Percentiles rank a stretch among this genome's conserved stretches.
phyloP scores from a whole-genome alignment of 192 early-diverging fungal species.

The Backusella australiensis region DNA sequence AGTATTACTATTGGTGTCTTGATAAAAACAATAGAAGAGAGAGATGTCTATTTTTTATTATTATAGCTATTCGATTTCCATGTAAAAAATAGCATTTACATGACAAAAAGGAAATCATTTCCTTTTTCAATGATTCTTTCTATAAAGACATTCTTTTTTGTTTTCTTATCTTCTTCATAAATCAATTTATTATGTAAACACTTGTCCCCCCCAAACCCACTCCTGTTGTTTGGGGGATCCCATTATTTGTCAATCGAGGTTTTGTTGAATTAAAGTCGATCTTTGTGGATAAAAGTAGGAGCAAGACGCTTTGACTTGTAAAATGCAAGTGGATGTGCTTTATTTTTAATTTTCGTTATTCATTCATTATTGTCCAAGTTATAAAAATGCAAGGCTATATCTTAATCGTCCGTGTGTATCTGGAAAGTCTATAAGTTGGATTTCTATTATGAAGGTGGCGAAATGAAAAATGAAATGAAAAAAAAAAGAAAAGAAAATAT shows the following conservation, averaged over 20 bases:
- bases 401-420: background rate
- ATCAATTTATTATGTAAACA: background rate
- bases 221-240: background rate
- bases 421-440: background rate
- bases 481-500: background rate
- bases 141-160: background rate
- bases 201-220: background rate
- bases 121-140: background rate
- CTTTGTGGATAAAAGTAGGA: background rate
- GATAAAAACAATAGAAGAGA: background rate
- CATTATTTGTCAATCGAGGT: background rate
- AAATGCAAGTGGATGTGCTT: background rate
- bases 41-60: background rate
- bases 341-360: background rate
- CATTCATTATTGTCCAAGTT: background rate
- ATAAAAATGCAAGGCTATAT: background rate
- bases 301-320: slow-evolving; percentile 9
- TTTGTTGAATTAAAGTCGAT: background rate
- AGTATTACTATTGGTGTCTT: background rate
- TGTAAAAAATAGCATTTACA: background rate
- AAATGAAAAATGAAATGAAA: background rate
- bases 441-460: background rate
- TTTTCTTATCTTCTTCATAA: background rate
- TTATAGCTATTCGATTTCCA: background rate
- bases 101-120: background rate